These are phyloP conservation scores for Clonostachys sp. DNA, from an alignment of 2,329 filamentous ascomycete species.

Conservation along the genomic window DNA sequence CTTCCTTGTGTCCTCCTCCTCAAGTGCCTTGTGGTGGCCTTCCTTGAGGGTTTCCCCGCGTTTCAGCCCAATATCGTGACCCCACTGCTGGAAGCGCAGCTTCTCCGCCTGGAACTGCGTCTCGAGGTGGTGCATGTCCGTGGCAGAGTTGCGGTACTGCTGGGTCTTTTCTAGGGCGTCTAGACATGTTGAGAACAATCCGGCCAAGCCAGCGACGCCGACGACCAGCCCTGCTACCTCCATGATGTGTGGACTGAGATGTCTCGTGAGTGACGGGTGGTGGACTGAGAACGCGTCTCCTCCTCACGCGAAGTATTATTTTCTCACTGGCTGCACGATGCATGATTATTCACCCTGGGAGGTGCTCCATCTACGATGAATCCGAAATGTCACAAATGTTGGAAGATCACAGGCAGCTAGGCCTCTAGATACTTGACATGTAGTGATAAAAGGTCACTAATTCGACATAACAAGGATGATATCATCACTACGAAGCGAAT, in stretches of 20 bases:
- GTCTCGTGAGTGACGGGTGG: too few species aligned
- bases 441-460: too few species aligned
- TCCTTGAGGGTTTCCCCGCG: background rate
- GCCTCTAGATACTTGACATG: too few species aligned
- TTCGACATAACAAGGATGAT: too few species aligned
- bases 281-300: too few species aligned
- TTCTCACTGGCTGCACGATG: too few species aligned
- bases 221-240: background rate
- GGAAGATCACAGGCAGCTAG: too few species aligned
- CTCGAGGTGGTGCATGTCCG: background rate
- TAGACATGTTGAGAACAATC: background rate
- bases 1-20: background rate
- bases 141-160: background rate
- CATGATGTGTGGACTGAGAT: background rate
- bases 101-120: background rate
- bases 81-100: background rate
- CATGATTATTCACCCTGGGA: too few species aligned
- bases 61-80: background rate
- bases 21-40: background rate
- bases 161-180: background rate
- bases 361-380: too few species aligned
- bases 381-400: too few species aligned
- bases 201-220: background rate
- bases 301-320: too few species aligned
- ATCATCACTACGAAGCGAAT: too few species aligned